phyloP scores from a whole-genome alignment of 192 early-diverging fungal species.

The Podila verticillata region DNA sequence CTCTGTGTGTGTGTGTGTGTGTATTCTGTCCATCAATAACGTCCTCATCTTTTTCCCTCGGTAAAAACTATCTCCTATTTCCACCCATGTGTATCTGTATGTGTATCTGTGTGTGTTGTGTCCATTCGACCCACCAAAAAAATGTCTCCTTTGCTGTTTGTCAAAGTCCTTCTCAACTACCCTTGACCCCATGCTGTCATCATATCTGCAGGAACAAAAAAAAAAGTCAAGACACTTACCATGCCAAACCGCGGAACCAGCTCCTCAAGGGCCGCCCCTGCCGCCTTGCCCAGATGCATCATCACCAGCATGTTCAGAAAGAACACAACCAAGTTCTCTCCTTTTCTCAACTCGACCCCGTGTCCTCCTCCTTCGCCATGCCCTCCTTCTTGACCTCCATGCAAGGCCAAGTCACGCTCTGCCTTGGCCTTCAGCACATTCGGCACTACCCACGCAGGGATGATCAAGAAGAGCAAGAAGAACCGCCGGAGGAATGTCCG shows the following conservation, averaged over 20 bases:
- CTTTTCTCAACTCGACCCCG: slow-evolving; percentile 22
- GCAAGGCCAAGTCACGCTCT: slow-evolving; percentile 3
- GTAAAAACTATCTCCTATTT: too few relatives aligned
- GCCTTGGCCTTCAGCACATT: slow-evolving; percentile 25
- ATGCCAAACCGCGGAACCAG: slow-evolving; percentile 37
- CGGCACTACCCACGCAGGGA: slow-evolving; percentile 45
- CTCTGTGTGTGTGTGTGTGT: too few relatives aligned
- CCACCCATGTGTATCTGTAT: too few relatives aligned
- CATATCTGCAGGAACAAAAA: neutral
- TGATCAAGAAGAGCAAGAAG: slow-evolving; percentile 31
- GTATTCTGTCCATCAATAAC: too few relatives aligned
- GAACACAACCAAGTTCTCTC: slow-evolving; percentile 24
- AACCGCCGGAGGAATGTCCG: slow-evolving; percentile 35
- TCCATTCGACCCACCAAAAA: too few relatives aligned
- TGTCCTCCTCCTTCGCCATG: neutral
- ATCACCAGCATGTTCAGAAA: slow-evolving; percentile 36
- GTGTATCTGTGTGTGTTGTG: too few relatives aligned
- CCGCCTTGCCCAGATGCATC: slow-evolving; percentile 46
- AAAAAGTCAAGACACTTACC: slow-evolving; percentile 27
- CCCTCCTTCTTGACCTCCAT: neutral
- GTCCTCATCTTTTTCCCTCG: too few relatives aligned
- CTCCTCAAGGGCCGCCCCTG: slow-evolving; percentile 28
- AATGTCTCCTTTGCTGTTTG: too few relatives aligned
- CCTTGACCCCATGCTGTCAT: too few relatives aligned
- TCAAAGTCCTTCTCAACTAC: too few relatives aligned